Conservation (phyloP, 2,329 filamentous ascomycete genomes). For the Aspergillus sergii region DNA sequence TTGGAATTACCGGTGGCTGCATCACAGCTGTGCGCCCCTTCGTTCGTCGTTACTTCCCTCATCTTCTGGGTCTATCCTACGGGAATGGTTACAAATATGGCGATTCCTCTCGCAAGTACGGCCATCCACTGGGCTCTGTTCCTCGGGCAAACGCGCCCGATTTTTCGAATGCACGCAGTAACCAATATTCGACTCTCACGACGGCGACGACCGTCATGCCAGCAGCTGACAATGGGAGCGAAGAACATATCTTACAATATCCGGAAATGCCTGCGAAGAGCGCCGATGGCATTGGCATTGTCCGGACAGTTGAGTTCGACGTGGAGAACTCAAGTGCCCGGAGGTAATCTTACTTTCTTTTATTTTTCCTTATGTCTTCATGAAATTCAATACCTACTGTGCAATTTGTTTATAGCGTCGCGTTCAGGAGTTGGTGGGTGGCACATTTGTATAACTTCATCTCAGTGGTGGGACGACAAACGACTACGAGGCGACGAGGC, state of each 20-base stretch:
- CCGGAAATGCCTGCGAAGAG: not conserved
- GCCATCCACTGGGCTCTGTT: conserved; percentile 25
- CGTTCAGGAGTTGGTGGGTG: not conserved
- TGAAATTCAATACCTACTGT: not conserved
- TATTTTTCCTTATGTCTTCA: not conserved
- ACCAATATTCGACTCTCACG: conserved; percentile 25
- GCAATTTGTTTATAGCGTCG: not conserved
- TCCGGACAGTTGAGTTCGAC: conserved; percentile 31
- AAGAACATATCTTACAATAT: conserved; percentile 26
- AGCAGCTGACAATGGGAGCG: conserved; percentile 23
- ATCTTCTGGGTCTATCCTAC: conserved; percentile 27
- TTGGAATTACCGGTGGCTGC: conserved; percentile 32
- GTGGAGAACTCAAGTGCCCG: conserved; percentile 21
- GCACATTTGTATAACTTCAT: not conserved
- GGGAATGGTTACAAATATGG: conserved; percentile 12
- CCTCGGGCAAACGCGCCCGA: conserved; percentile 22
- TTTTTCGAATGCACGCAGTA: conserved; percentile 19
- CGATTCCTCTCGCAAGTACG: conserved; percentile 23
- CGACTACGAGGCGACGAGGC: not conserved
- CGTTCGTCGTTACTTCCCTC: conserved; percentile 30
- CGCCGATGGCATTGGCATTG: conserved; percentile 18
- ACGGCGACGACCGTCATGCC: conserved; percentile 15
- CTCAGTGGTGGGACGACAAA: not conserved
- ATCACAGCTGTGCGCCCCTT: conserved; percentile 34
- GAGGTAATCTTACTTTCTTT: not conserved